These are phyloP conservation scores for Rhododendron ovatum DNA, from an alignment of 148 eudicot species.

Conservation along the genomic window DNA sequence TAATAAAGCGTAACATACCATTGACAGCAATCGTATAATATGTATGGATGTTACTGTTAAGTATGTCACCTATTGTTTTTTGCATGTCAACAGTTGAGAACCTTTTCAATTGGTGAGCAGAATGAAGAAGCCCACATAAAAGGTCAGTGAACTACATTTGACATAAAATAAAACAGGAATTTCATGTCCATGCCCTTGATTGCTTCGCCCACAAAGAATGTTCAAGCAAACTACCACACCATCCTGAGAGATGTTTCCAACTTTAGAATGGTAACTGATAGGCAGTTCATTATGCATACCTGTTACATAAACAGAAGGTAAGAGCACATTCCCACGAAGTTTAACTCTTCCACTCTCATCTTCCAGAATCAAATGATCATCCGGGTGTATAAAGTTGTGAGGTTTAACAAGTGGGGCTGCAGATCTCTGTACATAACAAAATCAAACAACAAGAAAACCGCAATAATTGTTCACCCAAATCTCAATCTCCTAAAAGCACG, in stretches of 20 bases:
- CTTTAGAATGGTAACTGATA: background rate
- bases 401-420: slow-evolving; percentile 65
- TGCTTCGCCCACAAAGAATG: background rate
- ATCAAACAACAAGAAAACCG: background rate
- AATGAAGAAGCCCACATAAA: background rate
- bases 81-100: slow-evolving; percentile 3
- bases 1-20: background rate
- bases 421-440: slow-evolving; percentile 53
- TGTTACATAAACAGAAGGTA: slow-evolving; percentile 83
- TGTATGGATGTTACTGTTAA: background rate
- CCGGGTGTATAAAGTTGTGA: slow-evolving; percentile 75
- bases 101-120: background rate
- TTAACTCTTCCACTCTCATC: slow-evolving; percentile 97
- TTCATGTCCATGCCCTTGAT: background rate
- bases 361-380: slow-evolving; percentile 81
- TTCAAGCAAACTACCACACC: background rate
- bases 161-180: background rate
- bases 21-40: too few species aligned
- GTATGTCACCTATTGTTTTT: background rate
- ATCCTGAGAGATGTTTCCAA: slow-evolving; percentile 3
- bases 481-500: background rate
- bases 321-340: slow-evolving; percentile 55
- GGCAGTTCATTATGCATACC: slow-evolving; percentile 39
- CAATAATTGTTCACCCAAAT: background rate
- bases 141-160: background rate